Base-by-base conservation (phyloP, 1,284 basidiomycete genomes). In the Cutaneotrichosporon mucoides region DNA sequence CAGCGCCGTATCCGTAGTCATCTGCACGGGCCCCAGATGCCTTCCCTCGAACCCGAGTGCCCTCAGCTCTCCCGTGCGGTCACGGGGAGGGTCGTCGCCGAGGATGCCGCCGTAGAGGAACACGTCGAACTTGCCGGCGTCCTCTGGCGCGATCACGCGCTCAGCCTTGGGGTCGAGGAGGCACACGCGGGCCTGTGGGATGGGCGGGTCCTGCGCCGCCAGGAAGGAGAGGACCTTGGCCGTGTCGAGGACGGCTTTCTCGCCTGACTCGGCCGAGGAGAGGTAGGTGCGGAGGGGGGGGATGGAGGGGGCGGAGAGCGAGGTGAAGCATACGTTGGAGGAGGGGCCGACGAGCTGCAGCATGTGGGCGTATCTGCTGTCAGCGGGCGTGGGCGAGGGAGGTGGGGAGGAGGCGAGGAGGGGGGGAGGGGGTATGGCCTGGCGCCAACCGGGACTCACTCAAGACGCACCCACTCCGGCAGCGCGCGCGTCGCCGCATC, bases 1-100 rank as follows among this genome's bases (percentile, higher is more conserved):
- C 0, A 98, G 81, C 0, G 95, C 95, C 1, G 95, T 98, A 75
- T 99, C 95, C 0, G 95, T 99, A 33, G 95, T 98, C 95, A 99
- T 99, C 76, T 99, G 96, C 1, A 92, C 81, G 1, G 84, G 81
- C 0, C 90, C 91, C 5, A 96, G 81, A 75, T 89, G 89, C 34
- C 93, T 83, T 3, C 83, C 84, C 0, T 91, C 90, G 73, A 96
- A 98, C 0, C 92, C 92, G 13, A 93, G 79, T 11, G 82, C 82
- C 34, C 96, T 86, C 45, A 99, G 84, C 72, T 95, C 90, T 3
- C 86, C 84, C 0, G 95, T 99, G 48, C 81, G 68, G 64, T 81
- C 79, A 53, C 75, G 61, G 45, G 77, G 73, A 33, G 76, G 74
- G 65, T 78, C 73, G 63, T 76, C 75, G 58, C 79, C 74, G 33